A percentile compares a stretch with the other conserved stretches of the same genome.
phyloP scores from a whole-genome alignment of 164 flowering plant genomes.

The Amborella trichopoda region DNA sequence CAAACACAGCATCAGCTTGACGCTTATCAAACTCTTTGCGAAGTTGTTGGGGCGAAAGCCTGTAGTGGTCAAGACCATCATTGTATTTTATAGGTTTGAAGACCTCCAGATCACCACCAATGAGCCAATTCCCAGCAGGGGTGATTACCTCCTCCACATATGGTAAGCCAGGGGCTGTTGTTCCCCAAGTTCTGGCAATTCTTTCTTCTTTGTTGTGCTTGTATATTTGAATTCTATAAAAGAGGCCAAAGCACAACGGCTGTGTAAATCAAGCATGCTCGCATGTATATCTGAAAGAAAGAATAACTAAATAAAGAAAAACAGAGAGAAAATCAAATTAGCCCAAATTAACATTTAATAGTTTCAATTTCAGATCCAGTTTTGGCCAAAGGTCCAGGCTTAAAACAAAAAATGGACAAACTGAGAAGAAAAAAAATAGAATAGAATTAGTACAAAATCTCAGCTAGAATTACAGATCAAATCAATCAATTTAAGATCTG shows the following conservation, averaged over 20 bases:
- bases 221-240: slow-evolving; percentile 69
- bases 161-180: slow-evolving; percentile 87
- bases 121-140: slow-evolving; percentile 87
- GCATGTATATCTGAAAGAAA: background rate
- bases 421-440: no score
- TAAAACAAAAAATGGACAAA: no score
- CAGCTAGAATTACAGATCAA: no score
- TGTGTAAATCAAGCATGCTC: background rate
- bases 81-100: slow-evolving; percentile 71
- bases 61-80: slow-evolving; percentile 92
- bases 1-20: slow-evolving; percentile 95
- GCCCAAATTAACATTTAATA: background rate
- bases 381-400: no score
- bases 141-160: slow-evolving; percentile 83
- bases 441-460: no score
- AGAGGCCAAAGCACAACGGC: background rate
- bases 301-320: background rate
- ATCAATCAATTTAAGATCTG: no score
- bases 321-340: background rate
- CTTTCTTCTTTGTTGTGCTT: slow-evolving; percentile 98
- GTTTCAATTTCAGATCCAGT: no score
- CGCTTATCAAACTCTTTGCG: slow-evolving; percentile 78
- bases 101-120: slow-evolving; percentile 91
- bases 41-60: slow-evolving; percentile 79
- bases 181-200: slow-evolving; percentile 96